These are phyloP conservation scores for Corrigiola litoralis DNA, from an alignment of 179 eudicot species.

Conservation along the genomic window DNA sequence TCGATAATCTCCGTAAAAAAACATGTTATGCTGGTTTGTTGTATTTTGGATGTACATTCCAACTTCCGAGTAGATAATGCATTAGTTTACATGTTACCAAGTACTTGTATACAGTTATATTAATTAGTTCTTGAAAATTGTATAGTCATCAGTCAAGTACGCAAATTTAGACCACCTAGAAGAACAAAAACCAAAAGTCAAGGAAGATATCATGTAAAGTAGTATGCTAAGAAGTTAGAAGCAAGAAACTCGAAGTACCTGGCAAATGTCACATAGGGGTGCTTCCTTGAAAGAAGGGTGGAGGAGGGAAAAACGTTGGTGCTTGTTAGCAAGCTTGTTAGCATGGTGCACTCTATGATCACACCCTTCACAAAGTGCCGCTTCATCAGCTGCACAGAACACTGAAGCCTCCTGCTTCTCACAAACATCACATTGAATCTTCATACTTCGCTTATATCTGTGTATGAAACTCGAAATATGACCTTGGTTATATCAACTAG, in stretches of 20 bases:
- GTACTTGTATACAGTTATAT: too few species aligned
- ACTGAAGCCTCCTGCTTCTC: constrained; percentile 31
- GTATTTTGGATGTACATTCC: too few species aligned
- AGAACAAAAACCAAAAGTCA: too few species aligned
- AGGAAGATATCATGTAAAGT: too few species aligned
- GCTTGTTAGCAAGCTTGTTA: constrained; percentile 39
- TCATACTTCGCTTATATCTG: constrained; percentile 18
- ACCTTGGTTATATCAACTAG: neutral
- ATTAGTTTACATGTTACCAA: too few species aligned
- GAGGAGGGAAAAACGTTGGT: constrained; percentile 35
- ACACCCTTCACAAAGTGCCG: constrained; percentile 36
- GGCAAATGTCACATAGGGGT: constrained; percentile 46
- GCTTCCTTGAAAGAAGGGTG: constrained; percentile 28
- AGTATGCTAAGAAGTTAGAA: neutral
- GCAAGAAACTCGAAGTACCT: constrained; percentile 16
- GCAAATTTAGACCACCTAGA: too few species aligned
- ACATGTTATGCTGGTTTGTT: too few species aligned
- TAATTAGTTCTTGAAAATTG: too few species aligned
- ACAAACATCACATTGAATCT: constrained; percentile 50
- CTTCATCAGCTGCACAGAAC: constrained; percentile 44
- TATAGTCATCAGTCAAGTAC: too few species aligned
- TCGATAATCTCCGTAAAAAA: too few species aligned
- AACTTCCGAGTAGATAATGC: too few species aligned
- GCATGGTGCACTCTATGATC: constrained; percentile 40
- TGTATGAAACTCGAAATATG: neutral